phyloP scores from a whole-genome alignment of 345 rosid genomes.

The Xanthoceras sorbifolium region DNA sequence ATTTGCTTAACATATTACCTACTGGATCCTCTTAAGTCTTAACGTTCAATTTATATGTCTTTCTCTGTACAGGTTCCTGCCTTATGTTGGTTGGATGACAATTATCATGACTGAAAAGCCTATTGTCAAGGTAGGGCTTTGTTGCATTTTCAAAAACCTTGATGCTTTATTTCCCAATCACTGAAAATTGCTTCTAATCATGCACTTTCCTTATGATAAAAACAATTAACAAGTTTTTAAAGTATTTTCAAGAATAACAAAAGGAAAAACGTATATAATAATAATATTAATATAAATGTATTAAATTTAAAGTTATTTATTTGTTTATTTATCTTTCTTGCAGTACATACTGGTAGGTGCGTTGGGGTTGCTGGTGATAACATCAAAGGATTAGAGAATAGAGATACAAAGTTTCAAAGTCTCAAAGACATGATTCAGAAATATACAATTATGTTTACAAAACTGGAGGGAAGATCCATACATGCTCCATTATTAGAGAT shows the following conservation, averaged over 20 bases:
- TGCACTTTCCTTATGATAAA: not conserved
- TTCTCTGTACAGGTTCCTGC: constrained; percentile 59
- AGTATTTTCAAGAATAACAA: not conserved
- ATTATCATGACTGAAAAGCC: constrained; percentile 79
- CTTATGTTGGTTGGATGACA: constrained; percentile 78
- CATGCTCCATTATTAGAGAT: not conserved
- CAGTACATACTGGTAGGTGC: constrained; percentile 64
- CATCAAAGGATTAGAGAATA: constrained; percentile 59
- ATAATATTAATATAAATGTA: not conserved
- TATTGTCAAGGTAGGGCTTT: constrained; percentile 63
- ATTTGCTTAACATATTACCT: not conserved
- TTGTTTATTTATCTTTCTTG: constrained; percentile 31
- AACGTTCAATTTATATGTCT: not conserved
- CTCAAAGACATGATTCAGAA: not conserved
- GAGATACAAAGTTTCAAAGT: constrained; percentile 10
- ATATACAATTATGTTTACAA: not conserved
- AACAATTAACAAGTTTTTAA: not conserved
- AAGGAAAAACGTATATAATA: not conserved
- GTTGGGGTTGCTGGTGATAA: constrained; percentile 62
- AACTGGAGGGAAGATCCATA: not conserved
- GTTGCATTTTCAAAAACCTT: not conserved
- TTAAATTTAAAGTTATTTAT: not conserved
- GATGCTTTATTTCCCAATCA: not conserved
- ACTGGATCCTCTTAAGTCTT: not conserved
- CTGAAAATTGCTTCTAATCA: constrained; percentile 5